Evolutionary conservation across 148 eudicot species (phyloP).

Genomic region (Fagopyrum tataricum): DNA sequence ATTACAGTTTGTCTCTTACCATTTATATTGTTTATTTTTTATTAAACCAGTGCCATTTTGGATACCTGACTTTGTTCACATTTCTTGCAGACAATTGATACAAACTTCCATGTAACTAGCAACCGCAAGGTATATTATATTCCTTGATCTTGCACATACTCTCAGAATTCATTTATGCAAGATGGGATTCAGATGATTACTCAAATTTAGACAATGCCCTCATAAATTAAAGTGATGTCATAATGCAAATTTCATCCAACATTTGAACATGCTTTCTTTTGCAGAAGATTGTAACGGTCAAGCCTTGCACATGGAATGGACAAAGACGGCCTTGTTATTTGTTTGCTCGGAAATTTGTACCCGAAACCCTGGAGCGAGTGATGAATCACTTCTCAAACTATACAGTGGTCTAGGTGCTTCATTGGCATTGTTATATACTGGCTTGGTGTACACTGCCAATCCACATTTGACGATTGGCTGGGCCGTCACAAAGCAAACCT

Average conservation of each 20-base stretch:
- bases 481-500: background rate
- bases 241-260: background rate
- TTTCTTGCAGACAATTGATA: constrained; percentile 14
- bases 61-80: background rate
- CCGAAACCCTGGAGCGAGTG: constrained; percentile 4
- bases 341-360: constrained; percentile 10
- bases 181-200: background rate
- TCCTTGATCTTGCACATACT: background rate
- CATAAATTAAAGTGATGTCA: background rate
- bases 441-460: background rate
- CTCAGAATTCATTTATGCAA: background rate
- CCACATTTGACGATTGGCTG: background rate
- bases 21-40: background rate
- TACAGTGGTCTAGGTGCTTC: constrained; percentile 3
- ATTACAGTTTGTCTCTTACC: constrained; percentile 3
- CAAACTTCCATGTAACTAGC: constrained; percentile 13
- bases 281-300: constrained; percentile 10
- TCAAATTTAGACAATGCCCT: background rate
- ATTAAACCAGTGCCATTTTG: background rate
- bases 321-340: constrained; percentile 11
- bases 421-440: background rate
- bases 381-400: constrained; percentile 12
- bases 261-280: background rate
- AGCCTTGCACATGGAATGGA: constrained; percentile 14
- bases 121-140: constrained; percentile 7